A percentile compares a stretch with the other conserved stretches of the same genome.
Conservation (phyloP, 2,329 filamentous ascomycete species). For the Grosmannia serpens region DNA sequence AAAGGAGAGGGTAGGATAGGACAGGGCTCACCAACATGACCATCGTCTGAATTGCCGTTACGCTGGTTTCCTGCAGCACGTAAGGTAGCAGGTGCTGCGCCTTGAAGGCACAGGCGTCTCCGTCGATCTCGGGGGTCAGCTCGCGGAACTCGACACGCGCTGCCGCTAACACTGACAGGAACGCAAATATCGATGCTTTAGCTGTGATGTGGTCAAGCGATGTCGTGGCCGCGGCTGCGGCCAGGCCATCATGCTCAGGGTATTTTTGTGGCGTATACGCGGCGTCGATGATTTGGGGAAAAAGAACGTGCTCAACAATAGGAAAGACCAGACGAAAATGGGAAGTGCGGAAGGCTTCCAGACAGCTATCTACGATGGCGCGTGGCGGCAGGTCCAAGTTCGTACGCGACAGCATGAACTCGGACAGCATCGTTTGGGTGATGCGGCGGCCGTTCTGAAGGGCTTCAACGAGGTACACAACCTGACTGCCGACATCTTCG, state of each 20-base stretch:
- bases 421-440: not conserved
- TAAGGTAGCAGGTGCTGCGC: constrained; percentile 30
- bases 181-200: constrained; percentile 38
- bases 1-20: not conserved
- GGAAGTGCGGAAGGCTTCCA: constrained; percentile 20
- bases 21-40: constrained; percentile 33
- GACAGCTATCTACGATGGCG: constrained; percentile 15
- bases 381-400: constrained; percentile 2
- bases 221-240: not conserved
- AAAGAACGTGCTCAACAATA: constrained; percentile 33
- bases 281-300: constrained; percentile 28
- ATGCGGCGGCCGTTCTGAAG: constrained; percentile 8
- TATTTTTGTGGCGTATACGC: constrained; percentile 26
- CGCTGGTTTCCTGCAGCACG: constrained; percentile 28
- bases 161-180: constrained; percentile 26
- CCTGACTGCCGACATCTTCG: constrained; percentile 11
- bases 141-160: not conserved
- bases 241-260: not conserved
- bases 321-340: constrained; percentile 35
- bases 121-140: constrained; percentile 19
- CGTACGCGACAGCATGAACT: not conserved
- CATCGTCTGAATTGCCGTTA: constrained; percentile 32
- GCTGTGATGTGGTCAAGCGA: constrained; percentile 21
- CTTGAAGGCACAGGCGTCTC: constrained; percentile 27
- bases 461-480: constrained; percentile 11